Evolutionary conservation across 2,329 filamentous ascomycete species (phyloP).

Genomic region (Zymoseptoria crescenta): DNA sequence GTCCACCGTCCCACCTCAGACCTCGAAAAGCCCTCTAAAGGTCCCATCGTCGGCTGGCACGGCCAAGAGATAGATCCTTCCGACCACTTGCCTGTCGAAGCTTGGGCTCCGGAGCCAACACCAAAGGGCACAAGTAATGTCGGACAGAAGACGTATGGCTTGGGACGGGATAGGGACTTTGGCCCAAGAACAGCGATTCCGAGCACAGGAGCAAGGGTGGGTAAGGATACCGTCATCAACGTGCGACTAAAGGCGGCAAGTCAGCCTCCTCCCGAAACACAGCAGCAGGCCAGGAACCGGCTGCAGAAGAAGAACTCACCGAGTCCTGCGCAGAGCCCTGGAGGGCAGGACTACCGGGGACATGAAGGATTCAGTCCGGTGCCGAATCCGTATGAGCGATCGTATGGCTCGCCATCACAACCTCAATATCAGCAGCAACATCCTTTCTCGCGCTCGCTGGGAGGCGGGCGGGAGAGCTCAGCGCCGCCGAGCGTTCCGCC

Average conservation of each 20-base stretch:
- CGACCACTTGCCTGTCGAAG: conserved; percentile 68
- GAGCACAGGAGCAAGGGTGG: conserved; percentile 13
- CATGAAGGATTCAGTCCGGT: conserved; percentile 36
- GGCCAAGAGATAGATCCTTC: conserved; percentile 72
- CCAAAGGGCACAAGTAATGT: conserved; percentile 39
- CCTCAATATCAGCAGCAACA: conserved; percentile 31
- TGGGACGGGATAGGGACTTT: conserved; percentile 28
- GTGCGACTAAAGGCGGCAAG: conserved; percentile 23
- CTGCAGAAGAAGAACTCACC: conserved; percentile 52
- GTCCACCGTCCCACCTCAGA: conserved; percentile 53
- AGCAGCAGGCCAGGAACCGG: conserved; percentile 45
- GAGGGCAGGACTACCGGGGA: conserved; percentile 20
- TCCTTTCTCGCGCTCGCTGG: conserved; percentile 36
- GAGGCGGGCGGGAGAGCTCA: conserved; percentile 21
- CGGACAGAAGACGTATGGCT: conserved; percentile 27
- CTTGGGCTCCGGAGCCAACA: conserved; percentile 71
- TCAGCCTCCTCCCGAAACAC: conserved; percentile 29
- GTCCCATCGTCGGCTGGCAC: conserved; percentile 68
- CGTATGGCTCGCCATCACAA: background rate
- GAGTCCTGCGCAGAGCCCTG: background rate
- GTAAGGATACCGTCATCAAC: conserved; percentile 28
- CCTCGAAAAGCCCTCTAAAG: conserved; percentile 26
- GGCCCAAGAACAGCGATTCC: conserved; percentile 23
- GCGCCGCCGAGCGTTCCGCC: conserved; percentile 13
- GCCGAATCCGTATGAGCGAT: conserved; percentile 42